These are phyloP conservation scores for Fusarium xylarioides DNA, from an alignment of 2,329 filamentous ascomycete species.

Conservation along the genomic window DNA sequence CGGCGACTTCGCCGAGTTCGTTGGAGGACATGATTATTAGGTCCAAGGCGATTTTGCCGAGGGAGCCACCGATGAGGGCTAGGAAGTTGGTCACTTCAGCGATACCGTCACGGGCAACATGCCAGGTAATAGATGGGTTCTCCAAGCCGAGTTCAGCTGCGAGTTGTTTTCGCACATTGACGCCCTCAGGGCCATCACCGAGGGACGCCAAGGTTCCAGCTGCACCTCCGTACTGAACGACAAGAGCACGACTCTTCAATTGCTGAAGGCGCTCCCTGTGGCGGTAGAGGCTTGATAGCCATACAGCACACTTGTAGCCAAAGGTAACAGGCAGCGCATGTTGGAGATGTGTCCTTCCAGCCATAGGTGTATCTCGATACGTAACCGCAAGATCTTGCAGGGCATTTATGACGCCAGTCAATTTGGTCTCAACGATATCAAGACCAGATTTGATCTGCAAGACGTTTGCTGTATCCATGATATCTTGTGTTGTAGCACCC, in stretches of 20 bases:
- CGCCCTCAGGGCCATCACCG: constrained; percentile 51
- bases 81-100: constrained; percentile 64
- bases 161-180: constrained; percentile 59
- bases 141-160: constrained; percentile 57
- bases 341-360: constrained; percentile 65
- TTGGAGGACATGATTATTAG: constrained; percentile 67
- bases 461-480: constrained; percentile 64
- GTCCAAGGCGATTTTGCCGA: constrained; percentile 66
- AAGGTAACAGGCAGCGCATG: constrained; percentile 66
- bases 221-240: constrained; percentile 66
- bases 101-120: constrained; percentile 62
- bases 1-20: constrained; percentile 59
- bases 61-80: constrained; percentile 60
- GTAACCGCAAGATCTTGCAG: constrained; percentile 54
- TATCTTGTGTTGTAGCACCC: constrained; percentile 68
- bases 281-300: constrained; percentile 59
- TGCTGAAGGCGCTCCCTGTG: constrained; percentile 59
- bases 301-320: constrained; percentile 66
- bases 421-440: constrained; percentile 57
- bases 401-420: constrained; percentile 51
- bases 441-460: constrained; percentile 63
- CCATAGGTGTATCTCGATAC: constrained; percentile 64
- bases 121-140: constrained; percentile 65
- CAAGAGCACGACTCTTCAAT: constrained; percentile 55
- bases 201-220: constrained; percentile 64